Conservation (phyloP, 1,139 yeast species). For the Candida neerlandica region DNA sequence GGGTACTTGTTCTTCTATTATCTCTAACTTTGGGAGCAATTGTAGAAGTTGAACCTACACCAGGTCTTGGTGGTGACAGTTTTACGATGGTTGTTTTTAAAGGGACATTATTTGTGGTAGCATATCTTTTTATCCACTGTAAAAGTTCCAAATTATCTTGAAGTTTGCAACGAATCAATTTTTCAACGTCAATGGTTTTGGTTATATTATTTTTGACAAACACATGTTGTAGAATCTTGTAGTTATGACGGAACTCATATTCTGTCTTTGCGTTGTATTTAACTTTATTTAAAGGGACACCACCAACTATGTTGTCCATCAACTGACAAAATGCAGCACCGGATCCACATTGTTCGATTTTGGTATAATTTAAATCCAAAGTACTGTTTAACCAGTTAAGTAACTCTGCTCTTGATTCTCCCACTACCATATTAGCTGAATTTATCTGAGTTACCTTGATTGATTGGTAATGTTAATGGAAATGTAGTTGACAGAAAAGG, state of each 20-base stretch:
- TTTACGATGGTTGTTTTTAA: conserved; percentile 5
- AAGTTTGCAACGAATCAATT: conserved; percentile 79
- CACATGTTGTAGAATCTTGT: conserved; percentile 79
- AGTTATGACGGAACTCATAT: conserved; percentile 78
- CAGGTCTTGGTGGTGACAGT: conserved; percentile 7
- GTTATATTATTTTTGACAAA: conserved; percentile 73
- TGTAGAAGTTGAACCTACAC: conserved; percentile 11
- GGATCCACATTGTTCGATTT: conserved; percentile 91
- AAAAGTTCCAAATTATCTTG: conserved; percentile 93
- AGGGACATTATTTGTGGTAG: conserved; percentile 46
- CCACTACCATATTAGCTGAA: conserved; percentile 16
- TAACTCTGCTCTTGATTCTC: conserved; percentile 78
- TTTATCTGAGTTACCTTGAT: neutral
- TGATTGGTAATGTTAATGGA: neutral
- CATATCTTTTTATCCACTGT: conserved; percentile 86
- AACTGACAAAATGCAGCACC: conserved; percentile 96
- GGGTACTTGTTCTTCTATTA: conserved; percentile 11
- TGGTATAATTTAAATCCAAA: conserved; percentile 63
- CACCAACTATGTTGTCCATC: conserved; percentile 81
- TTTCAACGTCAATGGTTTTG: conserved; percentile 78
- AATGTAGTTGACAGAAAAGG: conserved; percentile 2
- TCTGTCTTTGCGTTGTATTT: conserved; percentile 66
- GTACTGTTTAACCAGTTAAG: conserved; percentile 82
- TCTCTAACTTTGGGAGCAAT: conserved; percentile 5
- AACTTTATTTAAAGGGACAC: conserved; percentile 77